Conservation (phyloP, 257 asterid genomes). For the Solanum chiquidenum region DNA sequence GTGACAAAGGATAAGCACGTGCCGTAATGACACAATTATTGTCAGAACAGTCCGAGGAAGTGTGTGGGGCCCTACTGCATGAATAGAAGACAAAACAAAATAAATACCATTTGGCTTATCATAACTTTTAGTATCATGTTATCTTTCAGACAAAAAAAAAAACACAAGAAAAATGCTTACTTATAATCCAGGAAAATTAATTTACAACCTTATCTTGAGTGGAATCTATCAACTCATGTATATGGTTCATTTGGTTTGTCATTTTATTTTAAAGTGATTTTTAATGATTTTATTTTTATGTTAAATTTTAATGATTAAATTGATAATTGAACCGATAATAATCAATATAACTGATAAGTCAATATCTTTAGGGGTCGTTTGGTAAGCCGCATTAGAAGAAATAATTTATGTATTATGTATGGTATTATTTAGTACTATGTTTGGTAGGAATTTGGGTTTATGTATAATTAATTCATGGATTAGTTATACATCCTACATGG, state of each 20-base stretch:
- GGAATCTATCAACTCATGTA: rapidly evolving
- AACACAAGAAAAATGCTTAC: not conserved
- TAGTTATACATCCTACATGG: too few species aligned
- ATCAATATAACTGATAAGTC: rapidly evolving
- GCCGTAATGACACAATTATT: not conserved
- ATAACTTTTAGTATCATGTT: not conserved
- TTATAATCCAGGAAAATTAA: not conserved
- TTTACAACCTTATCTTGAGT: too few species aligned
- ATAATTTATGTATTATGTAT: too few species aligned
- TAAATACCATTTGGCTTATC: not conserved
- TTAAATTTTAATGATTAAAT: rapidly evolving
- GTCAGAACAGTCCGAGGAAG: not conserved
- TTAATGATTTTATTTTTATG: too few species aligned
- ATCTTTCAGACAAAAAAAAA: not conserved
- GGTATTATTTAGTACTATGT: too few species aligned
- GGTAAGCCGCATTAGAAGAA: too few species aligned
- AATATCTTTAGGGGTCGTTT: too few species aligned
- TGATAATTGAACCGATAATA: rapidly evolving
- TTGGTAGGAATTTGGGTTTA: too few species aligned
- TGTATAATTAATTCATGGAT: too few species aligned
- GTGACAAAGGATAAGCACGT: not conserved
- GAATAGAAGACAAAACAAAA: not conserved
- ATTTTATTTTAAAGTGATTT: not conserved
- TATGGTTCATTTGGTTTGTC: rapidly evolving
- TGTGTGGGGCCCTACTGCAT: not conserved